Evolutionary conservation across 805 yeast species (phyloP).

Genomic region (Ogataea paraovalis): DNA sequence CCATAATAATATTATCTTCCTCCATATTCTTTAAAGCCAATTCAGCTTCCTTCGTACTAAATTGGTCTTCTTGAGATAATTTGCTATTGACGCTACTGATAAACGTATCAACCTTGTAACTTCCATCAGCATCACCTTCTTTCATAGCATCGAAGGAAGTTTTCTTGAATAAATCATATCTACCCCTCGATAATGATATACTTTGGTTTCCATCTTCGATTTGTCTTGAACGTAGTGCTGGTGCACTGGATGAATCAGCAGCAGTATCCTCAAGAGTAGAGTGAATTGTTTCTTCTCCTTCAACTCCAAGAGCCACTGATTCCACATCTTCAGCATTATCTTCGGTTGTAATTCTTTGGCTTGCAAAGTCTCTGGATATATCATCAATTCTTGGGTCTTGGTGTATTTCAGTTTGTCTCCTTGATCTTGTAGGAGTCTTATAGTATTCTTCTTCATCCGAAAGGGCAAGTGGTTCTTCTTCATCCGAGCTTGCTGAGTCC

Average conservation of each 20-base stretch:
- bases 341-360: conserved; percentile 13
- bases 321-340: neutral
- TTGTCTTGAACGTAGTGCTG: conserved; percentile 17
- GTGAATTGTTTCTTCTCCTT: conserved; percentile 2
- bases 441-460: conserved; percentile 10
- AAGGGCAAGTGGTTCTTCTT: too few relatives aligned
- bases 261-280: conserved; percentile 2
- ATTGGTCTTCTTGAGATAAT: conserved; percentile 44
- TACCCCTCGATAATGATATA: conserved; percentile 42
- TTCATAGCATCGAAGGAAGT: conserved; percentile 42
- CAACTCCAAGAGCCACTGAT: neutral
- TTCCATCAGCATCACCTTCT: conserved; percentile 36
- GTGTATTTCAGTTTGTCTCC: conserved; percentile 22
- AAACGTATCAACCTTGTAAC: conserved; percentile 24
- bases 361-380: conserved; percentile 23
- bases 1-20: conserved; percentile 43
- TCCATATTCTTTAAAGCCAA: conserved; percentile 42
- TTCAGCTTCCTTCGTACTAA: conserved; percentile 39
- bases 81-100: conserved; percentile 22
- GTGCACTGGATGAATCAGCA: conserved; percentile 1
- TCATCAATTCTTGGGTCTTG: conserved; percentile 24
- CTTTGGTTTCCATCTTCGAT: conserved; percentile 9
- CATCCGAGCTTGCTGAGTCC: conserved; percentile 1
- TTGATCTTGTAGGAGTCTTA: conserved; percentile 15
- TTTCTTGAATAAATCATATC: conserved; percentile 44